Percentiles rank a stretch among this genome's conserved stretches.
Conservation (phyloP, 495 filamentous ascomycete genomes). For the Corynascus novoguineensis region DNA sequence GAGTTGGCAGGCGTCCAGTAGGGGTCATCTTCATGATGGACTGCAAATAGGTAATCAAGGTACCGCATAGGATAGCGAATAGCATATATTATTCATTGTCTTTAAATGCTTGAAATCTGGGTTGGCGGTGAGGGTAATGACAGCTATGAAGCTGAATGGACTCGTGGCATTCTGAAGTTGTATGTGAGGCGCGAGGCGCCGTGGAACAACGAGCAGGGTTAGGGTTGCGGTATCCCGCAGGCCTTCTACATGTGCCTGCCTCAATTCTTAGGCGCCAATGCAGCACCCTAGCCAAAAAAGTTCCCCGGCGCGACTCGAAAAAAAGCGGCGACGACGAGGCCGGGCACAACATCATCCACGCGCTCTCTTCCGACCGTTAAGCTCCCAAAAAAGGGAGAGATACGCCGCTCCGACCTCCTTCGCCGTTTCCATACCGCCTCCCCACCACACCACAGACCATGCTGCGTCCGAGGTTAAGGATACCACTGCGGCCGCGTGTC, state of each 20-base stretch:
- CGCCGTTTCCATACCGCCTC: not conserved
- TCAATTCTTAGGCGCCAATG: slow-evolving; percentile 20
- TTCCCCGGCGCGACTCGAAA: slow-evolving; percentile 12
- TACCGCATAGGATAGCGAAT: not conserved
- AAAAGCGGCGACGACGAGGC: slow-evolving; percentile 17
- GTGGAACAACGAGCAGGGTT: no score
- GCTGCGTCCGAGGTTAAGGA: slow-evolving; percentile 44
- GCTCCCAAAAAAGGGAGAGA: not conserved
- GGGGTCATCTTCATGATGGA: not conserved
- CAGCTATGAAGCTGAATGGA: not conserved
- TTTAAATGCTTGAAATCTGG: no score
- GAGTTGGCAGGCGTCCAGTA: not conserved
- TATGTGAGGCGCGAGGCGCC: no score
- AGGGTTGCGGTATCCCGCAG: slow-evolving; percentile 6
- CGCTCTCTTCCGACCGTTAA: slow-evolving; percentile 3
- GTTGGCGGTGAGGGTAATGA: no score
- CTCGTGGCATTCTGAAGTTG: no score
- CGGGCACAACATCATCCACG: slow-evolving; percentile 7
- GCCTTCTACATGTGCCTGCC: slow-evolving; percentile 1
- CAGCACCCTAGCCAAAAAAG: slow-evolving; percentile 11
- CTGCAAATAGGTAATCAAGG: not conserved
- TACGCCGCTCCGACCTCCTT: not conserved
- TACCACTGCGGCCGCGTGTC: slow-evolving; percentile 28
- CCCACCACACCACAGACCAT: slow-evolving; percentile 25
- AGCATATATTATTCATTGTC: not conserved